Conservation (phyloP, 1,284 basidiomycete species). For the Singerocomus rubriflavus region DNA sequence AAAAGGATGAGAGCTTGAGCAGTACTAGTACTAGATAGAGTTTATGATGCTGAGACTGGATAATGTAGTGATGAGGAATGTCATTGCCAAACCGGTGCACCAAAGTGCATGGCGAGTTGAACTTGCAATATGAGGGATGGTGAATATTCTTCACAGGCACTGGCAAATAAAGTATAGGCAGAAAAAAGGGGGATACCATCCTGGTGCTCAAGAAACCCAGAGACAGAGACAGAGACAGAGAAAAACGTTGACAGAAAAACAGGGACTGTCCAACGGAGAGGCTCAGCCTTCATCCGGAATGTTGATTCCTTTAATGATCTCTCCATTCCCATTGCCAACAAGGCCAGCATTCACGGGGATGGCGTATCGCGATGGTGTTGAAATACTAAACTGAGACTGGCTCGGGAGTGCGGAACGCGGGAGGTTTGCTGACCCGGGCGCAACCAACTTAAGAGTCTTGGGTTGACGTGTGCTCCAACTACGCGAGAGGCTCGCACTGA, state of each 20-base stretch:
- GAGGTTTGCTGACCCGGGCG: constrained; percentile 33
- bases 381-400: constrained; percentile 46
- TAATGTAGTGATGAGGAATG: constrained; percentile 25
- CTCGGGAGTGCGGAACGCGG: constrained; percentile 57
- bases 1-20: constrained; percentile 3
- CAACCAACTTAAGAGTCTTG: constrained; percentile 40
- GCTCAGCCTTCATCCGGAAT: constrained; percentile 33
- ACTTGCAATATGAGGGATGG: constrained; percentile 8
- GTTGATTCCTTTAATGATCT: constrained; percentile 15
- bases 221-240: not conserved
- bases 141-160: constrained; percentile 20
- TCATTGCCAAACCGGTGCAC: constrained; percentile 10
- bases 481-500: constrained; percentile 55
- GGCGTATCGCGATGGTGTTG: constrained; percentile 22
- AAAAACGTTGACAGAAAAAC: not conserved
- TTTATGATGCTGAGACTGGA: constrained; percentile 25
- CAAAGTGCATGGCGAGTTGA: constrained; percentile 19
- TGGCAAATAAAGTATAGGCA: constrained; percentile 4
- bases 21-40: constrained; percentile 25
- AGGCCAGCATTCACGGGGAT: constrained; percentile 2
- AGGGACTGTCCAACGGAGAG: constrained; percentile 17
- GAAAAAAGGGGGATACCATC: not conserved
- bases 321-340: constrained; percentile 11
- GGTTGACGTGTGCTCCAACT: constrained; percentile 55
- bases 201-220: constrained; percentile 1